These are phyloP conservation scores for Hypomyces rosellus DNA, from an alignment of 2,329 filamentous ascomycete genomes.

Conservation along the genomic window DNA sequence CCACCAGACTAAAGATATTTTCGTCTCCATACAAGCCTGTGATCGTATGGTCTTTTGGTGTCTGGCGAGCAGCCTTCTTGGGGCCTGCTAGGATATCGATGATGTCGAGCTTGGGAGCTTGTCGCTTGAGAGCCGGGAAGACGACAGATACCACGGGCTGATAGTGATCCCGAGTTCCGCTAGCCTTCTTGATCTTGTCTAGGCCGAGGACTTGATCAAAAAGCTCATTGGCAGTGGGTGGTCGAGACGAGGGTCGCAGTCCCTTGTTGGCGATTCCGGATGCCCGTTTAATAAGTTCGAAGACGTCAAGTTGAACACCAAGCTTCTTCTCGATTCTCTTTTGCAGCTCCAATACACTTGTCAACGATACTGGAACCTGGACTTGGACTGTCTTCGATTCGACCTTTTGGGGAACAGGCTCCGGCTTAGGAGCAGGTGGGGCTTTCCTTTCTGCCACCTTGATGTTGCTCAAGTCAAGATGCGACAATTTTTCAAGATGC, in stretches of 20 bases:
- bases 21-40: constrained; percentile 39
- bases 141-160: constrained; percentile 63
- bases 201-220: constrained; percentile 85
- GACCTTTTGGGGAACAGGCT: constrained; percentile 34
- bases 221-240: constrained; percentile 68
- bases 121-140: constrained; percentile 35
- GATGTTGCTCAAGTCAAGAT: constrained; percentile 93
- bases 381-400: constrained; percentile 50
- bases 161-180: constrained; percentile 55
- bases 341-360: constrained; percentile 73
- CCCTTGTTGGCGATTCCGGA: constrained; percentile 82
- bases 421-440: constrained; percentile 31
- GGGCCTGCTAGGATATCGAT: constrained; percentile 67
- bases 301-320: constrained; percentile 74
- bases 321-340: constrained; percentile 70
- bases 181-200: constrained; percentile 38
- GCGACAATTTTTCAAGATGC: constrained; percentile 66
- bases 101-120: constrained; percentile 53
- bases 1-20: constrained; percentile 77
- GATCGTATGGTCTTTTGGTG: constrained; percentile 21
- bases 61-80: constrained; percentile 22
- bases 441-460: constrained; percentile 60
- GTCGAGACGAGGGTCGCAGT: constrained; percentile 60
- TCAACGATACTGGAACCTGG: constrained; percentile 70
- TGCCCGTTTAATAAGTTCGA: constrained; percentile 80